phyloP scores from a whole-genome alignment of 352 stramenopile genomes.

The Phytophthora europaea region DNA sequence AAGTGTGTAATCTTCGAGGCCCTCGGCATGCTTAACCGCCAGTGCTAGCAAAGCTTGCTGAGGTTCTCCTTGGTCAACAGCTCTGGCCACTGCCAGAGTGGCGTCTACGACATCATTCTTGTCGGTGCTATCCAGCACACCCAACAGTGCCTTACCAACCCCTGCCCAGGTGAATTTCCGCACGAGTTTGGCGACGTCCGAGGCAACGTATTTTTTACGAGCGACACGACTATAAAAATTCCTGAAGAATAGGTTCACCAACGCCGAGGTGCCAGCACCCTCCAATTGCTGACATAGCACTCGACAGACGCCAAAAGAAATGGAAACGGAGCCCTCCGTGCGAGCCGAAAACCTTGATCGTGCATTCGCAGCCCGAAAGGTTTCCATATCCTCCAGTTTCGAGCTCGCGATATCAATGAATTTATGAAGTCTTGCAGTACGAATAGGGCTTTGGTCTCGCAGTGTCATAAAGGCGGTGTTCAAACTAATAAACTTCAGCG shows the following conservation, averaged over 20 bases:
- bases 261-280: background rate
- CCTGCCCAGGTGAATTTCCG: constrained; percentile 23
- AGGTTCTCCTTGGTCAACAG: background rate
- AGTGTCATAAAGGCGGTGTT: constrained; percentile 10
- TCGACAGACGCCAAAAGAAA: background rate
- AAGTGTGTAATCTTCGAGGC: background rate
- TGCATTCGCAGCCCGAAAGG: background rate
- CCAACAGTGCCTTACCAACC: constrained; percentile 11
- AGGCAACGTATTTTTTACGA: background rate
- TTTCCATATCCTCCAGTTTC: constrained; percentile 5
- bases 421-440: constrained; percentile 4
- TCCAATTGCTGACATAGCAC: background rate
- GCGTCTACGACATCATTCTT: background rate
- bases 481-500: constrained; percentile 15
- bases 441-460: background rate
- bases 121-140: background rate
- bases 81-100: background rate
- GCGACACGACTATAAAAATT: constrained; percentile 7
- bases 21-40: background rate
- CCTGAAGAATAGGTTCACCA: background rate
- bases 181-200: background rate
- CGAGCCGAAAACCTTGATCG: background rate
- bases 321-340: background rate
- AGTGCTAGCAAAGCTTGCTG: background rate
- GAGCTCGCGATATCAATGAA: constrained; percentile 6